phyloP scores from a whole-genome alignment of 2,329 filamentous ascomycete species.

The Pezicula neosporulosa region DNA sequence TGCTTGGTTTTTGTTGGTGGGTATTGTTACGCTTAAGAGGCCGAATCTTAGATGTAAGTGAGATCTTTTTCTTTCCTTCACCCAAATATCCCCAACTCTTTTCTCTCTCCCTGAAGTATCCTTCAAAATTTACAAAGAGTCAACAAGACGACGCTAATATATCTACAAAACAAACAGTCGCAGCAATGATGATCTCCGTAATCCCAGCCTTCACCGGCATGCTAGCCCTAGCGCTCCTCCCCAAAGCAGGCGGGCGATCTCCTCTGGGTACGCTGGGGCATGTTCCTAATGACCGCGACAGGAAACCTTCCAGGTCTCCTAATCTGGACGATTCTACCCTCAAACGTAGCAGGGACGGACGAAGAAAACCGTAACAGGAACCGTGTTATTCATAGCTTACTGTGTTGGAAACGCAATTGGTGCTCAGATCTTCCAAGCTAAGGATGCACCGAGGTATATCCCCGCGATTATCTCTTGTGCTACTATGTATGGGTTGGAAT shows the following conservation, averaged over 20 bases:
- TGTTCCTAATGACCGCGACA: slow-evolving; percentile 27
- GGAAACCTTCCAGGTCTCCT: slow-evolving; percentile 25
- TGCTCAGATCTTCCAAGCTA: slow-evolving; percentile 47
- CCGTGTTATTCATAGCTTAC: slow-evolving; percentile 43
- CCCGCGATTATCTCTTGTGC: slow-evolving; percentile 42
- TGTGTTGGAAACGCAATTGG: slow-evolving; percentile 52
- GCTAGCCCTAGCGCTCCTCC: slow-evolving; percentile 28
- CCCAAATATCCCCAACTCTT: no score
- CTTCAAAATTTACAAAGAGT: no score
- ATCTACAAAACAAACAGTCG: background rate
- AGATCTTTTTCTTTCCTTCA: background rate
- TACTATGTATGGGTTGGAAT: slow-evolving; percentile 16
- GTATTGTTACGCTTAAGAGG: background rate
- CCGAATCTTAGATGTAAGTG: background rate
- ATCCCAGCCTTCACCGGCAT: slow-evolving; percentile 8
- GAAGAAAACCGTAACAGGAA: slow-evolving; percentile 42
- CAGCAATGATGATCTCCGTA: background rate
- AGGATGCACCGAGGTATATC: slow-evolving; percentile 45
- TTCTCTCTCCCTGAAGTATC: no score
- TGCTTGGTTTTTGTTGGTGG: background rate
- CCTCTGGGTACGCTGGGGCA: slow-evolving; percentile 30
- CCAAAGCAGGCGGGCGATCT: slow-evolving; percentile 16
- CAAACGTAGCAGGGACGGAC: slow-evolving; percentile 38
- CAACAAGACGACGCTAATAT: slow-evolving; percentile 18
- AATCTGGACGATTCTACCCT: slow-evolving; percentile 31